A percentile compares a stretch with the other conserved stretches of the same genome.
Evolutionary conservation across 176 grass and related monocot genomes (phyloP).

Genomic region (Raddia distichophylla): DNA sequence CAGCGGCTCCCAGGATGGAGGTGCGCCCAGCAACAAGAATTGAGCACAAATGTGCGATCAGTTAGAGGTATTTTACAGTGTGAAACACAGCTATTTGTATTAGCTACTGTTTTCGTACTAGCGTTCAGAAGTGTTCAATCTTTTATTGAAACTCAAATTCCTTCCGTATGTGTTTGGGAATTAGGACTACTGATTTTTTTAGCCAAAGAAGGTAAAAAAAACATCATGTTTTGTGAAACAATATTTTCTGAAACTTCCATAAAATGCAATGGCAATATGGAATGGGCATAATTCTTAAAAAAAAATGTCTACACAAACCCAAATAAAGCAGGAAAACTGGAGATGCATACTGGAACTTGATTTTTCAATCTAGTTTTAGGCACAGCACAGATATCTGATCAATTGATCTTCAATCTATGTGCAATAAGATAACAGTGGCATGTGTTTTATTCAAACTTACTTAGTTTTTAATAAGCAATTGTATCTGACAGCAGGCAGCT

Average conservation of each 20-base stretch:
- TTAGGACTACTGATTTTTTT: background rate
- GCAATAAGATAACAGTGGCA: background rate
- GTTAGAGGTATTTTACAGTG: constrained; percentile 49
- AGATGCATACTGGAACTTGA: constrained; percentile 22
- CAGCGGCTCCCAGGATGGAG: constrained; percentile 50
- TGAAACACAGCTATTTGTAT: constrained; percentile 23
- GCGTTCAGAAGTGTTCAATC: background rate
- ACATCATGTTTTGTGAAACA: constrained; percentile 2
- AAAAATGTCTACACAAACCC: background rate
- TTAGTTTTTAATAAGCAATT: constrained; percentile 30
- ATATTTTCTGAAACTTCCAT: constrained; percentile 20
- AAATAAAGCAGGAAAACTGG: background rate
- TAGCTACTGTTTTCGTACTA: constrained; percentile 7
- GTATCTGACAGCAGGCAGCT: constrained; percentile 25
- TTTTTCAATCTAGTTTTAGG: background rate
- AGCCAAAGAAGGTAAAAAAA: background rate
- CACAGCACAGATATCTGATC: background rate
- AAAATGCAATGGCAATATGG: background rate
- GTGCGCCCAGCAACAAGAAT: constrained; percentile 42
- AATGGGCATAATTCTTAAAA: background rate
- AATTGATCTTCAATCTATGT: constrained; percentile 18
- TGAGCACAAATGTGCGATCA: constrained; percentile 34
- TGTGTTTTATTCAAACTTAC: background rate
- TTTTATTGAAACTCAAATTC: background rate
- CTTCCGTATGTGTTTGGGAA: constrained; percentile 1